phyloP scores from a whole-genome alignment of 768 basidiomycete genomes.

The Macrolepiota dolichaula region DNA sequence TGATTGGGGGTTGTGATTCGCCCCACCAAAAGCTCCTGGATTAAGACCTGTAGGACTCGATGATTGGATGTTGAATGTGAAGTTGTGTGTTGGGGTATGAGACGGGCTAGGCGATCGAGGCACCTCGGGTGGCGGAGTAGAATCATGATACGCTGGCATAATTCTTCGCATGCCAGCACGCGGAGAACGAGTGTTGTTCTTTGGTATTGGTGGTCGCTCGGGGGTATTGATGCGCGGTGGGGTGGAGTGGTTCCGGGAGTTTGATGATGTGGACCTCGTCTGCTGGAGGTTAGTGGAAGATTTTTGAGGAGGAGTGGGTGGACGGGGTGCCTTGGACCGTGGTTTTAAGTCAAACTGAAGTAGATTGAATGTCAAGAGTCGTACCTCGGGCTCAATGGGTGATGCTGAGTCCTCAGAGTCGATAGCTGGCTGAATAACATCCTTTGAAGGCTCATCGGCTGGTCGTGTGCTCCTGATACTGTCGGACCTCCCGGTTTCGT shows the following conservation, averaged over 20 bases:
- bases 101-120: not conserved
- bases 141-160: slow-evolving; percentile 1
- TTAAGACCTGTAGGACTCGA: not conserved
- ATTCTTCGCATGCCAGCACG: slow-evolving; percentile 2
- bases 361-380: not conserved
- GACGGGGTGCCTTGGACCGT: not conserved
- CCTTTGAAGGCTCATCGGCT: slow-evolving; percentile 9
- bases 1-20: slow-evolving; percentile 9
- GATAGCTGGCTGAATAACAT: not conserved
- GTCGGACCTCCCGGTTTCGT: slow-evolving; percentile 6
- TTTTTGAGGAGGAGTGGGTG: slow-evolving; percentile 11
- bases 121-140: not conserved
- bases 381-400: slow-evolving; percentile 7
- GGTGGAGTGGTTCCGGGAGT: slow-evolving; percentile 1
- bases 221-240: slow-evolving; percentile 12
- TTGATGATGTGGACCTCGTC: slow-evolving; percentile 3
- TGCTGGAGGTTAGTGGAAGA: slow-evolving; percentile 4
- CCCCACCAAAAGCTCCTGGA: not conserved
- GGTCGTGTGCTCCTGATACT: slow-evolving; percentile 9
- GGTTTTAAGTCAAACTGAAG: not conserved
- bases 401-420: not conserved
- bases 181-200: slow-evolving; percentile 6
- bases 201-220: not conserved
- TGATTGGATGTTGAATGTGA: slow-evolving; percentile 14
- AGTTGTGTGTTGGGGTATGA: not conserved